Percentiles rank a stretch among this genome's conserved stretches.
These are phyloP conservation scores for Aspergillus haitiensis DNA, from an alignment of 495 filamentous ascomycete species.

Conservation along the genomic window DNA sequence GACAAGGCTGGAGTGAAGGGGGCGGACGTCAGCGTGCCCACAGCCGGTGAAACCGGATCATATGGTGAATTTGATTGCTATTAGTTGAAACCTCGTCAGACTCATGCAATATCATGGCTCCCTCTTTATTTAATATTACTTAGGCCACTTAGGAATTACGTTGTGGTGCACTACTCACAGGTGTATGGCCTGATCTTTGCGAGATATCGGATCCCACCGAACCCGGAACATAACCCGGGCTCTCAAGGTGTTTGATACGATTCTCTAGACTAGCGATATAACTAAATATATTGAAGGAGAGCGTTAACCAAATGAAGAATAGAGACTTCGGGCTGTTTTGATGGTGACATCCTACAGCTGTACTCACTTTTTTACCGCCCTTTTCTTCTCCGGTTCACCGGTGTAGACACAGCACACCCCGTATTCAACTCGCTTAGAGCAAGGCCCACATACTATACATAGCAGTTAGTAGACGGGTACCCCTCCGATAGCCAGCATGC, in stretches of 20 bases:
- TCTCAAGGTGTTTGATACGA: conserved; percentile 35
- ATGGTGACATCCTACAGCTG: background rate
- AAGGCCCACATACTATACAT: conserved; percentile 40
- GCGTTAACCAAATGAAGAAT: background rate
- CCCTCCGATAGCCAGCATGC: conserved; percentile 18
- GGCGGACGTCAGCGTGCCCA: background rate
- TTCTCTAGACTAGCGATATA: conserved; percentile 33
- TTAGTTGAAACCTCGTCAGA: background rate
- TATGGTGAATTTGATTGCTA: conserved; percentile 6
- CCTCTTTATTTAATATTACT: background rate
- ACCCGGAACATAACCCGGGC: conserved; percentile 13
- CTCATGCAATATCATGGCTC: background rate
- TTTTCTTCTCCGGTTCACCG: conserved; percentile 37
- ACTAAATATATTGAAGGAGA: conserved; percentile 4
- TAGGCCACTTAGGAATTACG: background rate
- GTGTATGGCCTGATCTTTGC: conserved; percentile 14
- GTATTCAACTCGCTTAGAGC: conserved; percentile 26
- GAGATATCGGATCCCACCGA: background rate
- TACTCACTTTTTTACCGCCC: conserved; percentile 29
- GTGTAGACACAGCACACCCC: conserved; percentile 33
- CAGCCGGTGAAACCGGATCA: conserved; percentile 8
- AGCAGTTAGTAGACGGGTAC: conserved; percentile 19
- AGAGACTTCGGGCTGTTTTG: too few relatives aligned
- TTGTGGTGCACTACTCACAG: conserved; percentile 17
- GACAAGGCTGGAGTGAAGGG: background rate